Conservation (phyloP, 2,329 filamentous ascomycete species). For the Fusarium sp. region DNA sequence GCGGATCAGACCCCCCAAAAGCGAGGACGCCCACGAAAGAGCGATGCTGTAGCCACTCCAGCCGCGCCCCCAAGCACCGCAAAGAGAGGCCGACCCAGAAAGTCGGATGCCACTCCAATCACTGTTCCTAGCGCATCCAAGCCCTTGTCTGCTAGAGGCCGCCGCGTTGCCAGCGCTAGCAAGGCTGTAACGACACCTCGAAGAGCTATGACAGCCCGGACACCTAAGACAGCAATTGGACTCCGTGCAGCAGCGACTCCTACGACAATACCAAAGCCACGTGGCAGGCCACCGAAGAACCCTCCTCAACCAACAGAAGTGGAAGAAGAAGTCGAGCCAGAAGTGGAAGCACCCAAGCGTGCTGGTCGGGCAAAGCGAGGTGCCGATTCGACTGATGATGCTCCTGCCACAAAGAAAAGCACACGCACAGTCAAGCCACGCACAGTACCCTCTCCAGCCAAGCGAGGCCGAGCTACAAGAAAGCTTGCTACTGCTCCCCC, state of each 20-base stretch:
- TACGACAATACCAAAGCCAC: conserved; percentile 33
- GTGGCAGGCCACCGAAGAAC: conserved; percentile 38
- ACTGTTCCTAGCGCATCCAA: conserved; percentile 11
- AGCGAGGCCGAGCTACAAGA: conserved; percentile 30
- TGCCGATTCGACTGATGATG: background rate
- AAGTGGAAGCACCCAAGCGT: conserved; percentile 1
- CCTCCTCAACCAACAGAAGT: conserved; percentile 1
- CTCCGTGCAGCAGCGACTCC: conserved; percentile 9
- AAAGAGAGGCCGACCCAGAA: conserved; percentile 39
- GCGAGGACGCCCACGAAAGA: conserved; percentile 40
- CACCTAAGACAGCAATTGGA: conserved; percentile 23
- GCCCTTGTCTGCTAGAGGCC: conserved; percentile 14
- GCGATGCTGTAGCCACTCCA: conserved; percentile 30
- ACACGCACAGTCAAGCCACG: conserved; percentile 19
- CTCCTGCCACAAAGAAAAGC: conserved; percentile 7
- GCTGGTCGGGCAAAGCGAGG: background rate
- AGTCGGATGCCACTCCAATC: conserved; percentile 26
- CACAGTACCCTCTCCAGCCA: conserved; percentile 32
- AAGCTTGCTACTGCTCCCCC: conserved; percentile 7
- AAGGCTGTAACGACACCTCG: conserved; percentile 21
- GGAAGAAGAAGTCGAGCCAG: conserved; percentile 2
- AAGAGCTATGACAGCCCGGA: background rate
- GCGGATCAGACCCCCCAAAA: conserved; percentile 33
- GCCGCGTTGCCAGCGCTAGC: conserved; percentile 17
- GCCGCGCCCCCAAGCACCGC: conserved; percentile 8